phyloP scores from a whole-genome alignment of 225 moss, liverwort and hornwort species.

The Antitrichia curtipendula region DNA sequence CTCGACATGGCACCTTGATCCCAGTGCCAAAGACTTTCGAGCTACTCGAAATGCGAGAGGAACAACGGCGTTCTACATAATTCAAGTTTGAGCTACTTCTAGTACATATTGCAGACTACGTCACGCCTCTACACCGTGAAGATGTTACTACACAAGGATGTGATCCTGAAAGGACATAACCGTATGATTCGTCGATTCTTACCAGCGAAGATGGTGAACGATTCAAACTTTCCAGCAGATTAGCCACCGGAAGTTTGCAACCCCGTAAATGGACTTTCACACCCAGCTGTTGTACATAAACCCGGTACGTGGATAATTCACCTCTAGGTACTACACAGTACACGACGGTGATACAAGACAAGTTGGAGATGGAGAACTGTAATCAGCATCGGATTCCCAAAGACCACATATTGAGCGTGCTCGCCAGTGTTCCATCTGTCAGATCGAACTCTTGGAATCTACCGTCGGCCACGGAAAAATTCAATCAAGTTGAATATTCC shows the following conservation, averaged over 20 bases:
- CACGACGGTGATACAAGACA: not conserved
- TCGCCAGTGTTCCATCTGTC: not conserved
- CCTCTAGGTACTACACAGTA: not conserved
- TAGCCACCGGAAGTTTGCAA: not conserved
- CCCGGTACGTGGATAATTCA: not conserved
- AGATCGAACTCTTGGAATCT: not conserved
- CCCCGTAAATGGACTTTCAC: not conserved
- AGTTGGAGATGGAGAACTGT: not conserved
- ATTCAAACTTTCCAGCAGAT: not conserved
- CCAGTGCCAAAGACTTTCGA: constrained; percentile 42
- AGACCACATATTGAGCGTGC: not conserved
- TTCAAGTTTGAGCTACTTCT: not conserved
- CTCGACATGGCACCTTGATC: constrained; percentile 44
- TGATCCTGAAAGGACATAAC: not conserved
- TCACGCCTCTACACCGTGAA: not conserved
- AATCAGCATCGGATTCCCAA: not conserved
- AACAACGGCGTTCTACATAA: constrained; percentile 13
- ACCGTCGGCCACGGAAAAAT: not conserved
- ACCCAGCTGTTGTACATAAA: not conserved
- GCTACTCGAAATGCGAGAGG: constrained; percentile 23
- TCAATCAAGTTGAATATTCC: not conserved
- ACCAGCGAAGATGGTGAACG: not conserved
- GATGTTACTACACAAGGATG: not conserved
- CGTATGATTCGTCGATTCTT: constrained; percentile 19
- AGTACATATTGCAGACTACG: not conserved